Base-by-base conservation (phyloP, 2,329 filamentous ascomycete genomes). In the Ophiosphaerella narmari region DNA sequence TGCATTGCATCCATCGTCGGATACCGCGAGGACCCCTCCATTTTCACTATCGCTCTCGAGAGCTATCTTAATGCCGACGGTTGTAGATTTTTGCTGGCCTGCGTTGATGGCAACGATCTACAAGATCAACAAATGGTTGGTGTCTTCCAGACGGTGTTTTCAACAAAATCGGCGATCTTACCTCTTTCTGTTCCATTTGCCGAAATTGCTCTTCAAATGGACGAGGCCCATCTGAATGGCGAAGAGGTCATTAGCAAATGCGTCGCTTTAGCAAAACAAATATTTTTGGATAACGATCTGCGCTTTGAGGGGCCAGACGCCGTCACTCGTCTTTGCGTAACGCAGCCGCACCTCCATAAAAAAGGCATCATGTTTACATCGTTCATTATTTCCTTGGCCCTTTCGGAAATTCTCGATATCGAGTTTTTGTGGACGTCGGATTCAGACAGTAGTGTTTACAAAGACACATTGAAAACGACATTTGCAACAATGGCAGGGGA, bases 301-400 rank as follows among this genome's bases (percentile, higher is more conserved):
- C 44, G 35, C 12, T 3, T 45, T 26, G 24, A 21, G 16, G 39
- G 39, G 21, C 29, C 39, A 21, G 38, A 46, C 31, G 41, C 44
- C 1, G 39, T 66, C 11, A 60, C 53, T 9, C 49, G 48, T 12
- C 49, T 73, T 11, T 74, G 70, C 44, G 48, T 74, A 13, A 65
- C 62, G 26, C 71, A 75, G 52, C 72, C 70, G 2, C 72, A 75
- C 43, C 54, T 68, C 52, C 70, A 71, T 62, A 75, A 75, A 52
- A 75, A 74, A 38, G 72, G 66, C 7, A 69, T 75, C 39, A 73
- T 74, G 70, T 75, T 75, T 42, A 72, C 70, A 5, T 62, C 68
- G 11, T 70, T 73, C 46, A 58, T 74, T 13, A 69, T 74, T 40
- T 60, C 63, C 1, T 58, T 71, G 13, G 67, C 70, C 1, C 59